phyloP scores from a whole-genome alignment of 176 grass and related monocot species.

The bread wheat (Triticum aestivum) region IWGSC_CS_RefSeq_v2.1 NC_057810.1:670888863-670889362 shows the following conservation, averaged over 20 bases:
- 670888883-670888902: background rate
- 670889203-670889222: background rate
- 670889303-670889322: constrained; percentile 16
- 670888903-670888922: constrained; percentile 49
- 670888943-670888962: constrained; percentile 33
- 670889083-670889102: background rate
- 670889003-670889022: constrained; percentile 17
- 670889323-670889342: background rate
- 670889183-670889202: constrained; percentile 3
- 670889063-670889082: constrained; percentile 8
- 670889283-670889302: background rate
- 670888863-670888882: background rate
- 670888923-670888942: constrained; percentile 32
- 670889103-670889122: constrained; percentile 13
- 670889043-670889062: constrained; percentile 42
- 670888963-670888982: constrained; percentile 46
- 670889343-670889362: background rate
- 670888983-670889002: constrained; percentile 31
- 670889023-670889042: constrained; percentile 24
- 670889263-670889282: constrained; percentile 13
- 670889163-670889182: constrained; percentile 14
- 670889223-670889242: constrained; percentile 4
- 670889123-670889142: constrained; percentile 10
- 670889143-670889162: background rate
- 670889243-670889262: background rate